Base-by-base conservation (phyloP, 2,329 filamentous ascomycete species). In the Coniochaeta prunicola region DNA sequence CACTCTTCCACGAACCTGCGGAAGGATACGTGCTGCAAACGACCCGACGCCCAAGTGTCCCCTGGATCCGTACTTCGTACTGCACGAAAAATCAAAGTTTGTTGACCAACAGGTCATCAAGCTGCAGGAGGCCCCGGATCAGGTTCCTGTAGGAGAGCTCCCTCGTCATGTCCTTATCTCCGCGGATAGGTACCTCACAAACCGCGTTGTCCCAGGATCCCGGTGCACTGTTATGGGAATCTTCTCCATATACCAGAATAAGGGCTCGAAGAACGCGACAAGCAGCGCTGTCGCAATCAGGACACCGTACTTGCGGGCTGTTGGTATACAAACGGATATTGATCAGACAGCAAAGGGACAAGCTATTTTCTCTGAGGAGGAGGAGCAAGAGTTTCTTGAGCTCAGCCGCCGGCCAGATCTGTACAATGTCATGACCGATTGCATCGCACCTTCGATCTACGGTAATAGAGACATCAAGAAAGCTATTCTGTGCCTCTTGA, bases 81-180 rank as follows among this genome's bases (percentile, higher is more conserved):
- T 94, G 60, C 94, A 99, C 70, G 94, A 99, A 73, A 92, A 89
- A 71, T 96, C 90, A 38, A 85, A 87, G 63, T 99, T 99, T 70
- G 92, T 97, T 67, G 94, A 99, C 69, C 94, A 99, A 74, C 94
- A 99, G 73, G 91, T 99, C 61, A 89, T 99, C 71, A 99, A 99
- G 74, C 84, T 99, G 19, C 94, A 99, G 71, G 94, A 99, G 74
- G 94, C 93, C 0, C 94, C 94, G 1, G 94, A 99, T 69, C 92
- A 97, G 73, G 94, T 99, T 0, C 94, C 94, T 0, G 94, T 99
- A 1, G 94, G 94, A 76, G 94, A 99, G 74, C 78, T 99, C 56
- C 94, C 94, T 3, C 84, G 94, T 45, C 94, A 99, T 67, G 96
- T 99, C 53, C 83, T 97, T 62, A 90, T 99, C 61, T 96, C 92